Conservation (phyloP, 1,139 yeast genomes). For the Geotrichum siamense region DNA sequence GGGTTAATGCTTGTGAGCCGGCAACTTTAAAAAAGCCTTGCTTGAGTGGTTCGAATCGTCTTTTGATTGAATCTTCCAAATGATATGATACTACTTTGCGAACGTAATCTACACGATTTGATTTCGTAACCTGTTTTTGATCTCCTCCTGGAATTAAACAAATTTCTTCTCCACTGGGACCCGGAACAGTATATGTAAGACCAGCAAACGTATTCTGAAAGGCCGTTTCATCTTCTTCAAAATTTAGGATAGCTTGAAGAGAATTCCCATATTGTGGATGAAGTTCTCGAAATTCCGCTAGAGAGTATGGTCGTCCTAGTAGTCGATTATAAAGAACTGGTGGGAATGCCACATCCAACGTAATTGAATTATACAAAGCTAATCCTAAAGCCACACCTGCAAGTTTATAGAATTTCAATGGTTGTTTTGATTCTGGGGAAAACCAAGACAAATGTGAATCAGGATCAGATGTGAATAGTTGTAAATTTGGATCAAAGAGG, state of each 20-base stretch:
- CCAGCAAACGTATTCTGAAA: constrained; percentile 2
- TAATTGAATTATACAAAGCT: constrained; percentile 85
- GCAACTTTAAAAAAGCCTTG: constrained; percentile 69
- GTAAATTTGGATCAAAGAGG: constrained; percentile 54
- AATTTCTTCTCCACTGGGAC: constrained; percentile 23
- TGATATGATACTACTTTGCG: constrained; percentile 54
- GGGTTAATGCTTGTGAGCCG: constrained; percentile 69
- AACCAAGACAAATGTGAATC: constrained; percentile 78
- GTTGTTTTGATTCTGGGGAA: constrained; percentile 38
- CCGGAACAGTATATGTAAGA: constrained; percentile 4
- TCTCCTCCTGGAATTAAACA: constrained; percentile 57
- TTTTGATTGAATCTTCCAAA: constrained; percentile 47
- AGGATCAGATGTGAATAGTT: constrained; percentile 44
- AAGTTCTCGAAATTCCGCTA: constrained; percentile 59
- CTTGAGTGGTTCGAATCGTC: constrained; percentile 51
- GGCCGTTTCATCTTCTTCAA: constrained; percentile 41
- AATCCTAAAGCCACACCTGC: constrained; percentile 84
- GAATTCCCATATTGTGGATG: constrained; percentile 62
- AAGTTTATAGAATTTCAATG: constrained; percentile 53
- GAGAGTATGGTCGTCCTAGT: constrained; percentile 47
- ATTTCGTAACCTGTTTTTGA: constrained; percentile 43
- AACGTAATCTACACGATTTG: constrained; percentile 55
- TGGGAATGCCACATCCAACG: constrained; percentile 73
- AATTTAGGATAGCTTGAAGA: constrained; percentile 47
- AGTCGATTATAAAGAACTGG: constrained; percentile 67